Evolutionary conservation across 1,284 basidiomycete species (phyloP), one percentile per base, ranked within the genome.

Genomic region (Sanghuangporus weigelae): DNA sequence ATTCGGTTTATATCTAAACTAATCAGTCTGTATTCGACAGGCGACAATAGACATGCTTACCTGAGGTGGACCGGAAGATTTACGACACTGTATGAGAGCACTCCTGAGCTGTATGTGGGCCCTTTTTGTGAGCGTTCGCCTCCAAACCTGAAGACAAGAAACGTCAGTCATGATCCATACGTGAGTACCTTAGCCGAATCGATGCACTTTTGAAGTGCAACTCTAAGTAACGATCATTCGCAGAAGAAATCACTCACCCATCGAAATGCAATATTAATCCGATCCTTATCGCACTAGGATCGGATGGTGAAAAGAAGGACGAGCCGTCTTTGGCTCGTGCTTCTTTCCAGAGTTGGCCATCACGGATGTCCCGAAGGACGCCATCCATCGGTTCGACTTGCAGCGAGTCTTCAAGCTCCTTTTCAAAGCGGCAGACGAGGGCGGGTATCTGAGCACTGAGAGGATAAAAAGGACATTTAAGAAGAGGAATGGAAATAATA

Each of bases 331-430:
- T 35, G 4, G 42, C 67, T 19, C 44, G 42, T 2, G 69, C 21
- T 21, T 49, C 51, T 21, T 66, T 58, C 67, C 66, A 68, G 3
- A 68, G 40, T 3, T 50, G 31, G 4, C 65, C 65, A 48, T 66
- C 65, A 50, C 57, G 57, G 1, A 64, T 51, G 16, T 58, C 55
- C 7, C 26, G 3, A 26, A 64, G 31, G 2, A 55, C 26, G 12
- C 19, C 44, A 2, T 51, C 66, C 31, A 4, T 31, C 3, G 19
- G 42, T 7, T 14, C 3, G 3, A 16, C 44, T 48, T 7, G 11
- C 14, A 11, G 14, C n/a, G 11, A 38, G 7, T 12, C 39, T 36
- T 57, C 62, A 56, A 38, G 55, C 19, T 55, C 54, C 59, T 64
- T 10, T 54, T 59, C 16, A 42, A 42, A 26, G 12, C 55, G 40